Conservation (phyloP, 2,329 filamentous ascomycete species). For the Pseudohalonectria lignicola region DNA sequence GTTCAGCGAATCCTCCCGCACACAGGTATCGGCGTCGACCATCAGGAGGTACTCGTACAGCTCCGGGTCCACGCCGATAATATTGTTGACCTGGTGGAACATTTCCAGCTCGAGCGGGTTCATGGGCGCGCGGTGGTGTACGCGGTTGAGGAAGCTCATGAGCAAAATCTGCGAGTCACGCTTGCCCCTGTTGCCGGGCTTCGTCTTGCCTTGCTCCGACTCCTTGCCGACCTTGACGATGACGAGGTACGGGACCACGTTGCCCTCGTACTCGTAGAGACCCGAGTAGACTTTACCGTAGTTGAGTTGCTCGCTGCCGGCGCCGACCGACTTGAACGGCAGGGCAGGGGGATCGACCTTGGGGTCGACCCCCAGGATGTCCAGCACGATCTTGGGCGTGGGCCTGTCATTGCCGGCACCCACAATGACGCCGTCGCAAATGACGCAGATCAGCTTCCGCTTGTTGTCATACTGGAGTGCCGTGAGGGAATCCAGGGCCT, state of each 20-base stretch:
- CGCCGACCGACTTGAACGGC: conserved; percentile 86
- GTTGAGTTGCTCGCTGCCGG: conserved; percentile 85
- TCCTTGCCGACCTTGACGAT: conserved; percentile 96
- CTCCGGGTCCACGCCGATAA: conserved; percentile 95
- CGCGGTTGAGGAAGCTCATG: conserved; percentile 96
- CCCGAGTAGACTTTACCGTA: conserved; percentile 98
- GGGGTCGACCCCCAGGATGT: conserved; percentile 93
- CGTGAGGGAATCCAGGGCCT: conserved; percentile 88
- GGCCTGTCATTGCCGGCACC: conserved; percentile 93
- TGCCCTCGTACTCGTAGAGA: conserved; percentile 93
- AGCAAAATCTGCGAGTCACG: conserved; percentile 93
- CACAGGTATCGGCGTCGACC: conserved; percentile 95
- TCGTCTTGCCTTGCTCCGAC: conserved; percentile 80
- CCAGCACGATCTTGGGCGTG: conserved; percentile 93
- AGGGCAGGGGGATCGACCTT: conserved; percentile 92
- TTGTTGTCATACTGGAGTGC: conserved; percentile 97
- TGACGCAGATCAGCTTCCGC: conserved; percentile 88
- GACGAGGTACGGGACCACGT: conserved; percentile 92
- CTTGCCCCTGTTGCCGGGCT: conserved; percentile 96
- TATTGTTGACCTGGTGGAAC: conserved; percentile 98
- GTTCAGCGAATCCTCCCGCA: conserved; percentile 85
- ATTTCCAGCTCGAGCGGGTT: conserved; percentile 93
- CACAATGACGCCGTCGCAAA: conserved; percentile 95
- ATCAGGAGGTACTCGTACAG: conserved; percentile 95
- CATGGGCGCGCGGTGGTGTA: conserved; percentile 91